Conservation (phyloP, 306 rosid species). For the Erythrophleum fordii region DNA sequence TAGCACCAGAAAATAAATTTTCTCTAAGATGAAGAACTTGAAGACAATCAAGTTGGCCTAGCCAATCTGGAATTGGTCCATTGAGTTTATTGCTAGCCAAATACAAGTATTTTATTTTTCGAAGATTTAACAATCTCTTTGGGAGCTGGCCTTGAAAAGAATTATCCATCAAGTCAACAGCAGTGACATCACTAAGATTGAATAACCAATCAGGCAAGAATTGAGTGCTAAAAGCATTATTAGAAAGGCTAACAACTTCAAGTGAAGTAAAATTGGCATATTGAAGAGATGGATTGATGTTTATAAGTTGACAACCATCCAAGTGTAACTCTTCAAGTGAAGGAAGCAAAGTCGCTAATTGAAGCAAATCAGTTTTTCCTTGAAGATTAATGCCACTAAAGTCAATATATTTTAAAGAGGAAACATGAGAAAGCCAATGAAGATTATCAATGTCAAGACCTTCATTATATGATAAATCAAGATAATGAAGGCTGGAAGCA, state of each 20-base stretch:
- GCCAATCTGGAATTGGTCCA: not conserved
- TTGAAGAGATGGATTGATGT: not conserved
- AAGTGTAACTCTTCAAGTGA: not conserved
- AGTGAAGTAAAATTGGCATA: not conserved
- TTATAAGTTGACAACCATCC: not conserved
- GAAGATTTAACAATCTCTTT: not conserved
- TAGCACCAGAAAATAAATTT: not conserved
- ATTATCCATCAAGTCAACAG: not conserved
- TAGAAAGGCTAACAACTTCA: not conserved
- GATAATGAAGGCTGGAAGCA: not conserved
- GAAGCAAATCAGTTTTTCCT: not conserved
- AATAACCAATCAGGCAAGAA: not conserved
- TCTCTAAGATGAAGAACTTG: not conserved
- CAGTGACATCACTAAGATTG: not conserved
- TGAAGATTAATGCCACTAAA: not conserved
- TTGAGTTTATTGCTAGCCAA: not conserved
- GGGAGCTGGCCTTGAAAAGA: not conserved
- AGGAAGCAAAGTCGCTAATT: not conserved
- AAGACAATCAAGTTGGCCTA: constrained; percentile 20
- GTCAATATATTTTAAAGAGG: not conserved
- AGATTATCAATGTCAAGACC: not conserved
- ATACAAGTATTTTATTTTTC: not conserved
- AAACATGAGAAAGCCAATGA: not conserved
- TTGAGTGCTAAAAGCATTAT: not conserved
- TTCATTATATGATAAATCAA: not conserved